Percentiles rank a stretch among this genome's conserved stretches.
These are phyloP conservation scores for Globisporangium acanthophoron DNA, from an alignment of 352 stramenopile genomes.

Conservation along the genomic window DNA sequence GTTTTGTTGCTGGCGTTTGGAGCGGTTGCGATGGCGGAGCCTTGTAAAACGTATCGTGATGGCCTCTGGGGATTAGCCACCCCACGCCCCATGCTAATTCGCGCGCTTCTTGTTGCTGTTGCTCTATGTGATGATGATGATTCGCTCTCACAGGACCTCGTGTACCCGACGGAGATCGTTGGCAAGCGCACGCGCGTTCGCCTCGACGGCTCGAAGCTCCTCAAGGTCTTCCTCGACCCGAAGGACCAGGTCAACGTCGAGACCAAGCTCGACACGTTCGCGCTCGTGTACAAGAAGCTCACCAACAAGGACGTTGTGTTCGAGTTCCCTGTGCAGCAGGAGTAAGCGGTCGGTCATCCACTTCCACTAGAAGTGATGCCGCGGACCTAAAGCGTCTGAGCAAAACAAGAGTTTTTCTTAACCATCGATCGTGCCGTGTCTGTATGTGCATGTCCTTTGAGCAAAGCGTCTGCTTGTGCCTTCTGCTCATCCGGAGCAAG, in stretches of 20 bases:
- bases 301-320: constrained; percentile 99
- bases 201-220: constrained; percentile 95
- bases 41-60: constrained; percentile 67
- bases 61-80: constrained; percentile 87
- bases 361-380: not conserved
- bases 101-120: constrained; percentile 10
- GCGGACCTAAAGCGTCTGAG: constrained; percentile 19
- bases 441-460: too few relatives aligned
- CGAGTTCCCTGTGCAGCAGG: constrained; percentile 91
- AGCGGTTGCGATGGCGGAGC: constrained; percentile 2
- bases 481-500: too few relatives aligned
- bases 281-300: constrained; percentile 99
- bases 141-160: constrained; percentile 85
- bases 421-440: not conserved
- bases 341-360: constrained; percentile 37
- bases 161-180: constrained; percentile 99
- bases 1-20: constrained; percentile 1
- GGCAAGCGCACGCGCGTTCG: constrained; percentile 98
- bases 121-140: not conserved
- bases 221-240: constrained; percentile 98
- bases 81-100: constrained; percentile 86
- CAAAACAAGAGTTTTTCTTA: constrained; percentile 28
- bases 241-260: constrained; percentile 99
- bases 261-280: constrained; percentile 99
- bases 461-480: too few relatives aligned